These are phyloP conservation scores for Pseudopyricularia cyperi DNA, from an alignment of 2,329 filamentous ascomycete species.

Conservation along the genomic window DNA sequence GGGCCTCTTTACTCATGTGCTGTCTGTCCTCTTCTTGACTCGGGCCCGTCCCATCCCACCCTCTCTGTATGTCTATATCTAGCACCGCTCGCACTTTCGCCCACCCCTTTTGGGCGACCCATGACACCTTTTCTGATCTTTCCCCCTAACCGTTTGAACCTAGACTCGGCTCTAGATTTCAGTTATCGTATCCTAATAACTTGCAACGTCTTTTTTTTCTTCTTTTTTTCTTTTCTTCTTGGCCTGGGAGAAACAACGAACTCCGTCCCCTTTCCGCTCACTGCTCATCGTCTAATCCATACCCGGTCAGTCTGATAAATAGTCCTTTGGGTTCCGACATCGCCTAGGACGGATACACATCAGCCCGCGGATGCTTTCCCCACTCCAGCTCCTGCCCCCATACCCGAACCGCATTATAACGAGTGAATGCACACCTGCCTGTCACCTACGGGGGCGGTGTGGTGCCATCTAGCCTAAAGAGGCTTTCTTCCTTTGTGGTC, in stretches of 20 bases:
- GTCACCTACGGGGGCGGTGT: background rate
- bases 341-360: too few relatives aligned
- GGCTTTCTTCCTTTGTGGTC: background rate
- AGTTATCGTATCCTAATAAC: too few relatives aligned
- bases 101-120: background rate
- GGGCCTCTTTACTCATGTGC: constrained; percentile 7
- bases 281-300: too few relatives aligned
- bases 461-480: background rate
- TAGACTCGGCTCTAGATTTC: background rate
- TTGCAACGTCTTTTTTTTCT: background rate
- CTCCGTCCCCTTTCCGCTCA: too few relatives aligned
- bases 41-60: constrained; percentile 8
- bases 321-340: too few relatives aligned
- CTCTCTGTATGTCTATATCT: constrained; percentile 4
- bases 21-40: constrained; percentile 8
- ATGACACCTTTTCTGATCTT: background rate
- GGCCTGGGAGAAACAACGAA: too few relatives aligned
- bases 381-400: background rate
- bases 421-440: background rate
- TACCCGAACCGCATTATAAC: background rate
- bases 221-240: too few relatives aligned
- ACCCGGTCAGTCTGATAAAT: too few relatives aligned
- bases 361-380: too few relatives aligned
- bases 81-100: background rate
- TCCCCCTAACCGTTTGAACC: background rate